Base-by-base conservation (phyloP, 2,329 filamentous ascomycete species). In the Coniella lustricola region DNA sequence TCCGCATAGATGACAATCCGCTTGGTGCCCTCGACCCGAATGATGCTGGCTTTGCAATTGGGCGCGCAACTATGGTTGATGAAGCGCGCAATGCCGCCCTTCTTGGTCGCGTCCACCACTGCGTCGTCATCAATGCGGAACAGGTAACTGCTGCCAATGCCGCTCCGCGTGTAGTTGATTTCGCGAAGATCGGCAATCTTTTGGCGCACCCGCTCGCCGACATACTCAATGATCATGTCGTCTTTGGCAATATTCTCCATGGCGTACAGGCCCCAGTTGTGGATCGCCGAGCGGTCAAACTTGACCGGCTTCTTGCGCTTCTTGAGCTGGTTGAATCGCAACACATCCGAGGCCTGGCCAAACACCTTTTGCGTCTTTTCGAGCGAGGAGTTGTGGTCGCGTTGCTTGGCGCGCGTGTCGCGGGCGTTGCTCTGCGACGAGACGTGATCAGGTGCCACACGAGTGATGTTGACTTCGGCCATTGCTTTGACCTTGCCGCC, bases 201-300 rank as follows among this genome's bases (percentile, higher is more conserved):
- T 67, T 98, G 93, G 49, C 93, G 82, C 33, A 98, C 90, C 66
- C 95, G 93, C 70, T 98, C 93, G 52, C 93, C 93, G 10, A 98
- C 93, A 64, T 98, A 98, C 70, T 98, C 93, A 62, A 98, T 98
- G 64, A 98, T 98, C 90, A 98, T 96, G 68, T 98, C 93, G 65
- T 95, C 94, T 64, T 91, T 90, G 52, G 86, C 81, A 55, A 98
- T 98, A 62, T 95, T 93, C 69, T 98, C 93, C 75, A 96, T 91
- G 3, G 93, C 90, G 63, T 98, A 98, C 22, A 98, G 72, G 22
- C 93, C 93, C 93, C 93, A 98, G 61, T 96, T 97, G 69, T 98
- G 93, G 59, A 98, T 98, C 39, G 93, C 93, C 45, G 93, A 98
- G 38, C 93, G 82, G 49, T 91, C 93, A 68, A 98, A 98, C 64